Evolutionary conservation across 2,329 filamentous ascomycete genomes (phyloP), one percentile per base, ranked within the genome.

Genomic region (Hirsutella rhossiliensis): DNA sequence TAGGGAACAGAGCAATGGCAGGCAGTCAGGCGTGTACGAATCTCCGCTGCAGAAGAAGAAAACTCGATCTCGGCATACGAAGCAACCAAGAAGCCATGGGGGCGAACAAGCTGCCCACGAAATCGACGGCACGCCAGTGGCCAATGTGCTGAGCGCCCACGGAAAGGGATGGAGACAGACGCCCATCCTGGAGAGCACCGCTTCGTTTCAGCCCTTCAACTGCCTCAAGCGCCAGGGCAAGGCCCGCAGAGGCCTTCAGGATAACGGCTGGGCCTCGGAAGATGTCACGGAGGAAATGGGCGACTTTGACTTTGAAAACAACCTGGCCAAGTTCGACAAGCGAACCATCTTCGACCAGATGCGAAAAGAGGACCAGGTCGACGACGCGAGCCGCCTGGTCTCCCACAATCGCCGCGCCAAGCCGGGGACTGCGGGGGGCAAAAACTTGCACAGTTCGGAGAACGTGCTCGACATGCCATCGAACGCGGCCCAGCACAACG

Each of bases 271-370:
- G 89, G 88, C 87, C 4, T 96, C 90, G 0, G 92, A 96, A 58
- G 90, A 97, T 56, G 89, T 90, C 19, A 96, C 87, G 0, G 92
- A 97, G 63, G 90, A 94, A 58, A 77, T 92, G 71, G 87, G 85
- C 11, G 92, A 97, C 48, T 97, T 97, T 54, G 90, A 97, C 62
- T 97, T 97, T 56, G 82, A 86, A 54, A 81, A 80, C 44, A 88
- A 88, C 51, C 72, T 97, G 29, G 89, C 87, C 40, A 94, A 95
- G 57, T 97, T 97, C 55, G 89, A 97, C 68, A 97, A 97, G 67
- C 79, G 83, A 45, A 82, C 81, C 1, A 79, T 97, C 9, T 98
- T 98, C 59, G 84, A 90, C 51, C 83, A 96, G 62, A 92, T 97
- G 62, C 76, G 87, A 47, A 87, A 85, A 52, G 87, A 94, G 45